These are phyloP conservation scores for Gossypium turneri DNA, from an alignment of 345 rosid species.

Conservation along the genomic window DNA sequence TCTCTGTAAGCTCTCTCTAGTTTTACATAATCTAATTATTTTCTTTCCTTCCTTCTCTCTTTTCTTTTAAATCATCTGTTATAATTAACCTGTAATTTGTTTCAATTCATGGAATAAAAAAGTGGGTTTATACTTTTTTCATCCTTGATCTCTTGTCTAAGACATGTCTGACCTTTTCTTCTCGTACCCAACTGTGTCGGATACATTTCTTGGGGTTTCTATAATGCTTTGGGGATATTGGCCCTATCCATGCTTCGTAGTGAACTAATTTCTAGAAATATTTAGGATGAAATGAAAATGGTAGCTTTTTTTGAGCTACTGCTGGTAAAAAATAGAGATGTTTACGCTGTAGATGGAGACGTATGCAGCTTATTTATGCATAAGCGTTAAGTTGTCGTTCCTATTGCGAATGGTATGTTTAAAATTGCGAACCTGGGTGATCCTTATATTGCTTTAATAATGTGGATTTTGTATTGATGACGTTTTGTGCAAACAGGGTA, in stretches of 20 bases:
- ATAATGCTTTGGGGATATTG: not conserved
- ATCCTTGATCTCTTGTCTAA: not conserved
- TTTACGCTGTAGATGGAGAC: not conserved
- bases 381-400: not conserved
- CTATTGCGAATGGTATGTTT: not conserved
- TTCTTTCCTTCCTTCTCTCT: not conserved
- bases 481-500: conserved; percentile 1
- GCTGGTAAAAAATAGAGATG: not conserved
- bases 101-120: not conserved
- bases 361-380: not conserved
- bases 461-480: not conserved
- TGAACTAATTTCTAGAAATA: not conserved
- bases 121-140: not conserved
- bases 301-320: not conserved
- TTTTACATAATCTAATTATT: not conserved
- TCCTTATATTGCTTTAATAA: not conserved
- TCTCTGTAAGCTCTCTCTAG: not conserved
- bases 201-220: not conserved
- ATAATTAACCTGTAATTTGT: not conserved
- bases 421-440: not conserved
- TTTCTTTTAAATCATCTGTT: not conserved
- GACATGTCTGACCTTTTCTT: not conserved
- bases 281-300: not conserved
- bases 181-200: not conserved
- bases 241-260: not conserved